Conservation (phyloP, 495 filamentous ascomycete species). For the Venustampulla echinocandica region DNA sequence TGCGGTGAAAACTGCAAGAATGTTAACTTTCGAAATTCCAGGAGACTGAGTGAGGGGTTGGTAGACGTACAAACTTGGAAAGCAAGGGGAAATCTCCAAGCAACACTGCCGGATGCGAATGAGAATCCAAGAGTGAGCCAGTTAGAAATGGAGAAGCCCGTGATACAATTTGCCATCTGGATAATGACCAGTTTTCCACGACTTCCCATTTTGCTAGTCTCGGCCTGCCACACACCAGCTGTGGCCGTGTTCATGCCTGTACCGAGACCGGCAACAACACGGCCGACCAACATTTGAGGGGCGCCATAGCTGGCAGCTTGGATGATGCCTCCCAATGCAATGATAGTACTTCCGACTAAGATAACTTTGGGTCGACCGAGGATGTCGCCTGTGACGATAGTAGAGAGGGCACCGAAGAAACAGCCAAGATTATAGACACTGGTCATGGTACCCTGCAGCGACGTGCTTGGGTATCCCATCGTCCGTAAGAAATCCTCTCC, state of each 20-base stretch:
- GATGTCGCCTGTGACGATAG: slow-evolving; percentile 35
- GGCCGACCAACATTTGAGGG: slow-evolving; percentile 43
- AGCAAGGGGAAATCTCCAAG: slow-evolving; percentile 12
- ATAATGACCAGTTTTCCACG: slow-evolving; percentile 14
- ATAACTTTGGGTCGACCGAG: slow-evolving; percentile 23
- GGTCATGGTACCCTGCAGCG: slow-evolving; percentile 24
- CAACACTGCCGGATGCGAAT: slow-evolving; percentile 64
- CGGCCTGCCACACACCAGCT: slow-evolving; percentile 19
- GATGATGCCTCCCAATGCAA: slow-evolving; percentile 26
- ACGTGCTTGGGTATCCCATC: slow-evolving; percentile 2
- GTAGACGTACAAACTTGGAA: slow-evolving; percentile 9
- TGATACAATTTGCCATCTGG: slow-evolving; percentile 3
- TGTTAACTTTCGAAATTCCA: neutral
- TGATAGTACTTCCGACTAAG: slow-evolving; percentile 21
- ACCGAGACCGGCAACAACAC: slow-evolving; percentile 44
- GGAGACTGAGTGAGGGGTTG: neutral
- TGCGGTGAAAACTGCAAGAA: slow-evolving; percentile 58
- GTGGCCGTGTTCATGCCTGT: slow-evolving; percentile 31
- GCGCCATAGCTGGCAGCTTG: slow-evolving; percentile 39
- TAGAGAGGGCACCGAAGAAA: slow-evolving; percentile 39
- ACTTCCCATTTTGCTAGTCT: slow-evolving; percentile 6
- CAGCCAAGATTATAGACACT: slow-evolving; percentile 47
- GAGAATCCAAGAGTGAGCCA: slow-evolving; percentile 72
- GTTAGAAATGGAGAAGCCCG: slow-evolving; percentile 48
- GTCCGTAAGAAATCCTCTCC: slow-evolving; percentile 3